Conservation (phyloP, 805 yeast species). For the Candida yuanshanica region DNA sequence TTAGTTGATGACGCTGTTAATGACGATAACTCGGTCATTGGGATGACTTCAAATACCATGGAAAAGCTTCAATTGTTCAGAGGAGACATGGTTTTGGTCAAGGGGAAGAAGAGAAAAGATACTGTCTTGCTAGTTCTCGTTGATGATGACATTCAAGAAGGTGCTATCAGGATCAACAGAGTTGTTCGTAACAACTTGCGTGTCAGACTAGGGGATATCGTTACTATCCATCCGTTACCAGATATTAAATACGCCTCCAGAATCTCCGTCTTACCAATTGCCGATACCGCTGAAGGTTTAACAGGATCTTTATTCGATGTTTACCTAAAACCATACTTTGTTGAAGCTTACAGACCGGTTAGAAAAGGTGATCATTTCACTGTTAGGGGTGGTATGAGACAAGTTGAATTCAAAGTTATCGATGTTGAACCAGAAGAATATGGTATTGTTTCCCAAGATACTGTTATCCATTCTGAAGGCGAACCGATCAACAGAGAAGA, state of each 20-base stretch:
- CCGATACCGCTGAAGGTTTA: conserved; percentile 96
- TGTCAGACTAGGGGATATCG: conserved; percentile 88
- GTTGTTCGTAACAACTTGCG: conserved; percentile 94
- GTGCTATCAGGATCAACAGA: conserved; percentile 89
- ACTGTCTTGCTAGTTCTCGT: conserved; percentile 93
- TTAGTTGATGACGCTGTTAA: conserved; percentile 95
- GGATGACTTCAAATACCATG: conserved; percentile 93
- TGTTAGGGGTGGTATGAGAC: conserved; percentile 99
- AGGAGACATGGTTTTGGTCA: conserved; percentile 95
- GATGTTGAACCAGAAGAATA: conserved; percentile 97
- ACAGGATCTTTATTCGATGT: conserved; percentile 96
- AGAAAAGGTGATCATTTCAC: conserved; percentile 95
- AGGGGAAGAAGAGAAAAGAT: conserved; percentile 97
- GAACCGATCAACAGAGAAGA: conserved; percentile 98
- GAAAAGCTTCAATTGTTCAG: conserved; percentile 91
- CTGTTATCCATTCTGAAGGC: conserved; percentile 97
- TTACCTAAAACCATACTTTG: conserved; percentile 94
- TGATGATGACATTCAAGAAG: conserved; percentile 95
- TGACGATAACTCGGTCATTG: conserved; percentile 95
- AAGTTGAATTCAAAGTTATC: conserved; percentile 96
- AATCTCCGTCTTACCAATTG: conserved; percentile 92
- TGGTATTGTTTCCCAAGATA: conserved; percentile 98
- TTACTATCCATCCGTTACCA: conserved; percentile 91
- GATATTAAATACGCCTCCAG: conserved; percentile 96
- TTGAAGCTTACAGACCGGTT: conserved; percentile 98